phyloP scores from a whole-genome alignment of 2,329 filamentous ascomycete genomes.

The Ceratocystis ficicola region DNA sequence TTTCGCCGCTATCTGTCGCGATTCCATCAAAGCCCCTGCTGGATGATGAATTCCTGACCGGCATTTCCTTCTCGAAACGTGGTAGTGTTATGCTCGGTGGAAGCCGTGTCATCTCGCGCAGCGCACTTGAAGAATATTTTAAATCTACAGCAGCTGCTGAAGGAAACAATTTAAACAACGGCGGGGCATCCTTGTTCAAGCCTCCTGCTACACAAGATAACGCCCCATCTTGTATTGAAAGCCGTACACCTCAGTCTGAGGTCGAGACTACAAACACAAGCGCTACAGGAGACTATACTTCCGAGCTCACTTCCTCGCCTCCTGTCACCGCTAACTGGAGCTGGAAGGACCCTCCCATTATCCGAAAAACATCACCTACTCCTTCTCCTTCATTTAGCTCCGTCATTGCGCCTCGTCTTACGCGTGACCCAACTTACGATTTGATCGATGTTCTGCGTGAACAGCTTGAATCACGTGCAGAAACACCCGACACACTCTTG shows the following conservation, averaged over 20 bases:
- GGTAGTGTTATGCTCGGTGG: constrained; percentile 43
- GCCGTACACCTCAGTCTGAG: not conserved
- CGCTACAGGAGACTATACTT: not conserved
- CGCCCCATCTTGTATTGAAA: not conserved
- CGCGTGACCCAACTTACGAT: constrained; percentile 18
- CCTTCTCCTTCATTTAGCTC: constrained; percentile 20
- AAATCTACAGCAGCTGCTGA: constrained; percentile 1
- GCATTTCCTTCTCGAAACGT: constrained; percentile 49
- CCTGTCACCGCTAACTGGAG: not conserved
- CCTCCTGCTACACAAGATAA: not conserved
- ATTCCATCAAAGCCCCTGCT: constrained; percentile 47
- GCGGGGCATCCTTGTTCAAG: not conserved
- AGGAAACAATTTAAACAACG: not conserved
- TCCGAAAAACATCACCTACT: constrained; percentile 20
- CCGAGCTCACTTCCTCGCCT: not conserved
- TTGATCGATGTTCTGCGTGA: constrained; percentile 15
- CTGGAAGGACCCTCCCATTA: constrained; percentile 14
- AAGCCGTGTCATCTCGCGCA: constrained; percentile 19
- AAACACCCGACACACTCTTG: not conserved
- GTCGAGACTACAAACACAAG: not conserved
- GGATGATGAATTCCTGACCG: constrained; percentile 45
- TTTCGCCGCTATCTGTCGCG: constrained; percentile 42
- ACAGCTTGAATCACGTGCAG: constrained; percentile 3
- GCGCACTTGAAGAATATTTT: constrained; percentile 18
- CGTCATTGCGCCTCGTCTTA: constrained; percentile 6